Percentiles rank a stretch among this genome's conserved stretches.
These are phyloP conservation scores for Gynochthodes officinalis DNA, from an alignment of 257 asterid species.

Conservation along the genomic window DNA sequence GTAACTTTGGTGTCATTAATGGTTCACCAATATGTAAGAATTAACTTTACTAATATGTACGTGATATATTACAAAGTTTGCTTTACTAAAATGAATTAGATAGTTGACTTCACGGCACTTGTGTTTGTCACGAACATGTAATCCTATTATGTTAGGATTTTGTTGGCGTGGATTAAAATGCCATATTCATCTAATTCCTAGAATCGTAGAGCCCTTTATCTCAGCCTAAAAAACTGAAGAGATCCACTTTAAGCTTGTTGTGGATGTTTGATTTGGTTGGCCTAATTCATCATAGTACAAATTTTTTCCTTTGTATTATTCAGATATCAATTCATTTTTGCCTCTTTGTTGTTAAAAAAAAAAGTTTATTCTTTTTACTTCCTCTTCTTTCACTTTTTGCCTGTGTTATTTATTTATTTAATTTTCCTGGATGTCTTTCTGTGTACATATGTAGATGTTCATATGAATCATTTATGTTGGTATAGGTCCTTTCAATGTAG, in stretches of 20 bases:
- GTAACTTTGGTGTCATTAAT: background rate
- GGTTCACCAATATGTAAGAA: background rate
- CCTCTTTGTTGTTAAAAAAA: background rate
- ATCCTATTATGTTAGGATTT: background rate
- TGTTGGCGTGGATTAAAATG: background rate
- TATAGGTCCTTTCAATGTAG: constrained; percentile 46
- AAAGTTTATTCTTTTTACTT: too few species aligned
- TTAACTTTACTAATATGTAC: background rate
- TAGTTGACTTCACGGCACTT: too few species aligned
- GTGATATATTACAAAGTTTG: background rate
- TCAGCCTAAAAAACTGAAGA: background rate
- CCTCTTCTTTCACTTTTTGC: too few species aligned
- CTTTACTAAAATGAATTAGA: background rate
- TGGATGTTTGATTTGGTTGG: background rate
- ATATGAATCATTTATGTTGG: constrained; percentile 22
- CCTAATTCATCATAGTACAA: background rate
- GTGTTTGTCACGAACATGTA: background rate
- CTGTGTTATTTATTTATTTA: background rate
- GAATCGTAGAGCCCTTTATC: too few species aligned
- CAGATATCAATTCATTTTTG: too few species aligned
- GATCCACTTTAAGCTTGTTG: background rate
- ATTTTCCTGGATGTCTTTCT: background rate
- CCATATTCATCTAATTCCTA: background rate
- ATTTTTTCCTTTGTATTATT: too few species aligned
- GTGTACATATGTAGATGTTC: background rate